Evolutionary conservation across 2,329 filamentous ascomycete species (phyloP), one percentile per base, ranked within the genome.

Genomic region (Penicillium hordei): DNA sequence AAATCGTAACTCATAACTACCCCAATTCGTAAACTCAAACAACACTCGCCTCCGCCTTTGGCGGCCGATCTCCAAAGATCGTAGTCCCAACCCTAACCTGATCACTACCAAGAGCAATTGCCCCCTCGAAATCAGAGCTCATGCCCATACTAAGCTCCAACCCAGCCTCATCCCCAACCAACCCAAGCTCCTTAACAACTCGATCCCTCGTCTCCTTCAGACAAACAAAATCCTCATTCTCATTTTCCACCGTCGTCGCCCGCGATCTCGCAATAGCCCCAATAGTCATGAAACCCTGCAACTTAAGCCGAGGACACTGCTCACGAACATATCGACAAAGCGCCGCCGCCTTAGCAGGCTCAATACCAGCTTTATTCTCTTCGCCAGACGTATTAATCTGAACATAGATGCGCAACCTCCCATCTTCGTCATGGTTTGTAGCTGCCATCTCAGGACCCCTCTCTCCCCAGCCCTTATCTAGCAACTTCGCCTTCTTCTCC

Each of bases 111-210:
- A 91, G 79, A 13, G 76, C 77, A 69, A 97, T 88, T 0, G 94
- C 94, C 8, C 88, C 89, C 79, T 96, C 93, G 74, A 93, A 99
- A 75, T 99, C 94, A 70, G 91, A 87, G 72, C 92, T 97, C 94
- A 99, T 99, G 7, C 93, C 93, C 93, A 99, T 99, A 76, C 93
- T 97, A 76, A 97, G 75, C 79, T 97, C 92, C 67, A 97, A 72
- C 60, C 82, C 81, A n/a, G 79, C 76, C 17, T 80, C 70, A 3
- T 62, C 64, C 5, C 63, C 72, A 17, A 79, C 72, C 40, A 86
- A 65, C 0, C 80, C 84, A 51, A 93, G 69, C 64, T 87, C 88
- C 69, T 77, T 70, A 2, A 82, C 84, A 2, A 97, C 86, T 15
- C 84, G 75, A 72, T 95, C 89, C 55, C 90, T 81, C 71, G 89